Base-by-base conservation (phyloP, 345 rosid genomes). In the Eucalyptus coolabah region DNA sequence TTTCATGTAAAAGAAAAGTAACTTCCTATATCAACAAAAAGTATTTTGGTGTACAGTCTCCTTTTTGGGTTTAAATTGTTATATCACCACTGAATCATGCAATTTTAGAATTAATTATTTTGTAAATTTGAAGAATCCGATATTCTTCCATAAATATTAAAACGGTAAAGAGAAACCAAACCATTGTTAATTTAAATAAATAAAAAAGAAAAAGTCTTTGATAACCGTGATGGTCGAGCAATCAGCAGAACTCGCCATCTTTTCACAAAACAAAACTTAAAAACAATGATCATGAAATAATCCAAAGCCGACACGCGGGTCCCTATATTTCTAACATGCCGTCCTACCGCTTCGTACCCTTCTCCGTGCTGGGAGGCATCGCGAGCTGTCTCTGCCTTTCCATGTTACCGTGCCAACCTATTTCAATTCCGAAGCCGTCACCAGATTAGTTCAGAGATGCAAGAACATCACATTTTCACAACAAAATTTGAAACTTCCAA, bases 381-480 rank as follows among this genome's bases (percentile, higher is more conserved):
- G 92, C 89, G 6, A 86, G 15, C 86, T 95, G 89, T 65, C 90
- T 92, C 53, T 92, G 94, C 93, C 94, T 90, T 82, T 94, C 95
- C 94, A 95, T 87, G 89, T 95, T 96, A 54, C 95, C 99, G 80
- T 96, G 95, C 99, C 98, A 95, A 42, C 99, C 96, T 93, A 59
- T 28, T 13, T 30, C 21, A 81, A 37, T 34, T 45, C 51, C 51
- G 14, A 67, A 87, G 13, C 54, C 23, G 47, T 56, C 9, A 19
- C 42, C 51, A 9, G 49, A 7, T 13, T 37, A 28, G 85, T 14
- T 26, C 19, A 44, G 77, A 83, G 53, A 6, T 34, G 44, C n/a
- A 2, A 40, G n/a, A n/a, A 32, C 34, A 50, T 19, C 12, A 34
- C 21, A 69, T 69, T 69, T 69, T 69, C 82, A 69, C 26, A 18